These are phyloP conservation scores for Hemisphaericaspora lyxosophila DNA, from an alignment of 1,139 yeast species.

Conservation along the genomic window DNA sequence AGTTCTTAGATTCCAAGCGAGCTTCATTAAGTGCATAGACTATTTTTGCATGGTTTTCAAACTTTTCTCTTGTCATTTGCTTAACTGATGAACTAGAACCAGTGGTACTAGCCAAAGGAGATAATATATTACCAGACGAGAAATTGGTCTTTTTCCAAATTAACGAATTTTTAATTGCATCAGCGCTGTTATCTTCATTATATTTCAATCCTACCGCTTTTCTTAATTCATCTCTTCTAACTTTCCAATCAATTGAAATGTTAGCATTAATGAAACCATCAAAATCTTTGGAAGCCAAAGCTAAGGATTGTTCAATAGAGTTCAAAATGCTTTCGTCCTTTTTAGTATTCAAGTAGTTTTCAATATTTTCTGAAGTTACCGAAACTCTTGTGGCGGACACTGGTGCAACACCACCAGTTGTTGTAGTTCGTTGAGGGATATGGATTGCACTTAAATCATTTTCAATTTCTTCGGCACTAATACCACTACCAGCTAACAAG, in stretches of 20 bases:
- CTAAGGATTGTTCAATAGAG: conserved; percentile 79
- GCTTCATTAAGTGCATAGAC: conserved; percentile 70
- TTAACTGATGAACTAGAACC: conserved; percentile 23
- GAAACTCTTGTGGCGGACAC: neutral
- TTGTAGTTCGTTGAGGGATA: conserved; percentile 17
- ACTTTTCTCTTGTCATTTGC: conserved; percentile 53
- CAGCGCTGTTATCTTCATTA: conserved; percentile 17
- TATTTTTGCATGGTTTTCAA: conserved; percentile 71
- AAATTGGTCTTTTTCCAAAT: conserved; percentile 40
- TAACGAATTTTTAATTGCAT: conserved; percentile 18
- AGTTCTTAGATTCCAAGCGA: conserved; percentile 51
- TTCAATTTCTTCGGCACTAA: conserved; percentile 85
- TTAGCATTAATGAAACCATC: conserved; percentile 74
- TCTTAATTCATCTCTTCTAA: conserved; percentile 69
- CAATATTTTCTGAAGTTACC: conserved; percentile 32
- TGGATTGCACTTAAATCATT: conserved; percentile 52
- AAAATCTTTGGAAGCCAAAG: conserved; percentile 77
- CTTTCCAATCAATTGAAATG: conserved; percentile 80
- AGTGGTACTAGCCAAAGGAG: conserved; percentile 28
- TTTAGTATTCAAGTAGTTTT: conserved; percentile 59
- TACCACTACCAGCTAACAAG: conserved; percentile 83
- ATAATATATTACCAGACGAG: conserved; percentile 36
- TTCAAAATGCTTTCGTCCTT: conserved; percentile 81
- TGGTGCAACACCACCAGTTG: conserved; percentile 1
- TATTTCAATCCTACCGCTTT: conserved; percentile 57